Evolutionary conservation across 2,329 filamentous ascomycete genomes (phyloP).

Genomic region (Hypoxylon sp.): DNA sequence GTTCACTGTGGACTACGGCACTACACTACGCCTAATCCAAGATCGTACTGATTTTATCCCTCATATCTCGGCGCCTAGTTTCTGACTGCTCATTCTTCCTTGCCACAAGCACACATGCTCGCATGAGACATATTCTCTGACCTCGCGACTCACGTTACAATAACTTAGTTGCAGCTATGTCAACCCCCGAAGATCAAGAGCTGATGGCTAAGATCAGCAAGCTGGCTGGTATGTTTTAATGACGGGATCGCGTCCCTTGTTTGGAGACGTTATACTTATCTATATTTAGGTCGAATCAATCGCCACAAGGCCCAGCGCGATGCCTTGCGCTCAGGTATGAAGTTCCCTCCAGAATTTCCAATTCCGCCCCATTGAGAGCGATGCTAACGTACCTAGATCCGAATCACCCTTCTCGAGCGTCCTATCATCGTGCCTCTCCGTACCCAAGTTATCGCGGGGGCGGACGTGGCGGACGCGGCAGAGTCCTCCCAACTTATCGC

Average conservation of each 20-base stretch:
- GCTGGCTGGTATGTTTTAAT: conserved; percentile 61
- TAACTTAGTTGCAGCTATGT: conserved; percentile 45
- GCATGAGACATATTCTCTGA: conserved; percentile 1
- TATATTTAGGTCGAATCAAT: conserved; percentile 79
- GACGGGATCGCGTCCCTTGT: conserved; percentile 15
- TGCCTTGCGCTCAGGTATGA: conserved; percentile 55
- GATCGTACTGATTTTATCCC: neutral
- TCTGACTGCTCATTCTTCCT: neutral
- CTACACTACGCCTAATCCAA: conserved; percentile 9
- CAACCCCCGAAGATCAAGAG: conserved; percentile 63
- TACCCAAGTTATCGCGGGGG: conserved; percentile 51
- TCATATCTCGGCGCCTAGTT: conserved; percentile 5
- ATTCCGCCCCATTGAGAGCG: neutral
- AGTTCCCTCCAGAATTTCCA: neutral
- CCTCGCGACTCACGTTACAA: conserved; percentile 39
- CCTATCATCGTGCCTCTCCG: conserved; percentile 50
- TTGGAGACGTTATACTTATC: conserved; percentile 45
- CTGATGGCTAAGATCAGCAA: conserved; percentile 69
- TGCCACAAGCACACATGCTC: conserved; percentile 2
- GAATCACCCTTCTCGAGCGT: conserved; percentile 42
- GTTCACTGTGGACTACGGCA: conserved; percentile 14
- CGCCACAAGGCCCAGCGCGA: conserved; percentile 78
- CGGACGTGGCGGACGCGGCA: conserved; percentile 50
- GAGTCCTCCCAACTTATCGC: conserved; percentile 50
- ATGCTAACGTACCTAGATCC: conserved; percentile 37